A percentile compares a stretch with the other conserved stretches of the same genome.
Conservation (phyloP, 2,329 filamentous ascomycete genomes). For the Pseudogymnoascus sp. region DNA sequence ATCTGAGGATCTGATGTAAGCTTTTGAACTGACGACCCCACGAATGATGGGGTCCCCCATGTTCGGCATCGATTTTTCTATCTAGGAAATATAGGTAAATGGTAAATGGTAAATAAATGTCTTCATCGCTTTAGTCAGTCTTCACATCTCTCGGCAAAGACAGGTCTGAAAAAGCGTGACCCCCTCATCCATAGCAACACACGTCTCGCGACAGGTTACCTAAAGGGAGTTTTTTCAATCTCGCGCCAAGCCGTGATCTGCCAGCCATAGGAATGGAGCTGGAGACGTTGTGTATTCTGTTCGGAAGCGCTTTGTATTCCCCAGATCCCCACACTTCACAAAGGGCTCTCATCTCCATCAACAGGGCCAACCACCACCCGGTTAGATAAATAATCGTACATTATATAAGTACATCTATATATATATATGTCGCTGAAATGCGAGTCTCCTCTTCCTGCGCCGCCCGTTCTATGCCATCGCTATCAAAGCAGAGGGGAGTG, state of each 20-base stretch:
- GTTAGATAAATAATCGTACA: constrained; percentile 8
- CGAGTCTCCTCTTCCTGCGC: not conserved
- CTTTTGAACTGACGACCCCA: not conserved
- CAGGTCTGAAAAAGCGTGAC: constrained; percentile 49
- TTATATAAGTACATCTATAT: constrained; percentile 11
- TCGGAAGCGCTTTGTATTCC: constrained; percentile 37
- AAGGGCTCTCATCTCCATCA: not conserved
- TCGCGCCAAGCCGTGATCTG: constrained; percentile 47
- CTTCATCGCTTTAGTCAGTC: constrained; percentile 50
- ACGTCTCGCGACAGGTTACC: not conserved
- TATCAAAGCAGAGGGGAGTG: constrained; percentile 1
- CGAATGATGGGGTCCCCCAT: not conserved
- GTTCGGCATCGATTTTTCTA: not conserved
- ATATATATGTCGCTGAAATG: constrained; percentile 11
- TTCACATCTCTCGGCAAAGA: constrained; percentile 40
- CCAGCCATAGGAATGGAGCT: constrained; percentile 38
- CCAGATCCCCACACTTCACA: not conserved
- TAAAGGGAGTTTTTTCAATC: constrained; percentile 29
- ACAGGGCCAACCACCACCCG: not conserved
- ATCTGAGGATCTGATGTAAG: not conserved
- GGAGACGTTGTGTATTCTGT: constrained; percentile 46
- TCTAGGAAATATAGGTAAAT: not conserved
- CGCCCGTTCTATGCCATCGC: not conserved
- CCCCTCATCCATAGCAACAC: constrained; percentile 15
- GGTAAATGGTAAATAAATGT: constrained; percentile 28